Evolutionary conservation across 2,329 filamentous ascomycete species (phyloP).

Genomic region (Colletotrichum tropicicola): DNA sequence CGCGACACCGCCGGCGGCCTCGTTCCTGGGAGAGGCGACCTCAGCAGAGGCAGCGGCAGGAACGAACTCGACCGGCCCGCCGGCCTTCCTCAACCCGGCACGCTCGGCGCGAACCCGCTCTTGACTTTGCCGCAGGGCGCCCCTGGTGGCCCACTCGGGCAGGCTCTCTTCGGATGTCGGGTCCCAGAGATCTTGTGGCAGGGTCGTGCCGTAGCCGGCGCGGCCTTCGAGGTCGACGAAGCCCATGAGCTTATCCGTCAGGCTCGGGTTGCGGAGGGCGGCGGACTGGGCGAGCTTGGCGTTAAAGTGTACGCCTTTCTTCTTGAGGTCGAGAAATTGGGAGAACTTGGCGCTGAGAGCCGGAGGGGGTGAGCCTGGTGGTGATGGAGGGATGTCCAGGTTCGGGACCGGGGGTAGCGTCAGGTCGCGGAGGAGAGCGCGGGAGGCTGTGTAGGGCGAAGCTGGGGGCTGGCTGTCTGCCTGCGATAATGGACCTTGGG

Average conservation of each 20-base stretch:
- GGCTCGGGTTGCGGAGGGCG: conserved; percentile 75
- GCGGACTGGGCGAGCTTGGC: conserved; percentile 72
- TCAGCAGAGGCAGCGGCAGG: conserved; percentile 29
- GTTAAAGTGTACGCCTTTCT: conserved; percentile 81
- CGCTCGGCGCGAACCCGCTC: conserved; percentile 54
- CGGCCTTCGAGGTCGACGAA: conserved; percentile 65
- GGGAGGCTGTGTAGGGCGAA: conserved; percentile 76
- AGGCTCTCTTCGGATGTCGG: conserved; percentile 53
- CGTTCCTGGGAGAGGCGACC: background rate
- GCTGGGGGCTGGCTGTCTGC: conserved; percentile 40
- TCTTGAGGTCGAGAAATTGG: conserved; percentile 81
- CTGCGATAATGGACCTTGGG: conserved; percentile 30
- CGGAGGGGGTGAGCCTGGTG: conserved; percentile 66
- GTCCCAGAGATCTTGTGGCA: conserved; percentile 66
- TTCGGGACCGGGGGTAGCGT: conserved; percentile 78
- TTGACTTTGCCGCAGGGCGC: conserved; percentile 58
- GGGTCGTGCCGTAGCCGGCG: conserved; percentile 73
- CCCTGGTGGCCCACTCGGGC: conserved; percentile 62
- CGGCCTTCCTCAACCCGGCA: conserved; percentile 52
- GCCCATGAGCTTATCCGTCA: conserved; percentile 76
- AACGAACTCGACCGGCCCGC: conserved; percentile 61
- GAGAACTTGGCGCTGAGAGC: conserved; percentile 72
- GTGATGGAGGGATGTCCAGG: conserved; percentile 78
- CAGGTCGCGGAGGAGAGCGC: conserved; percentile 73
- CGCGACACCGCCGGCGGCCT: background rate